Evolutionary conservation across 257 asterid genomes (phyloP).

Genomic region (Jacaranda mimosifolia): DNA sequence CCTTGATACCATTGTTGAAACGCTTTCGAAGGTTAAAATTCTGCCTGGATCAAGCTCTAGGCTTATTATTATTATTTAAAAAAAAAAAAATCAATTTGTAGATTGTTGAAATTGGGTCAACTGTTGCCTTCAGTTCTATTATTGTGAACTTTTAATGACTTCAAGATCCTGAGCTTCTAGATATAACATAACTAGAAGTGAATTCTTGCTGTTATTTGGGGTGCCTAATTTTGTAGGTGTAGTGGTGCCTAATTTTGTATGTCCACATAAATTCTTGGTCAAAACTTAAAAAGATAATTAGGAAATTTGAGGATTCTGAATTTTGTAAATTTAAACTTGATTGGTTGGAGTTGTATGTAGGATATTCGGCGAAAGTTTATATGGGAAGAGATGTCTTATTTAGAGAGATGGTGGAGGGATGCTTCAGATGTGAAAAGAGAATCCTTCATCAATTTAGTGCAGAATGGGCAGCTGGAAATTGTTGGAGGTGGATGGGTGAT

Average conservation of each 20-base stretch:
- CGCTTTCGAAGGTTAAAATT: constrained; percentile 71
- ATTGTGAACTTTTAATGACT: background rate
- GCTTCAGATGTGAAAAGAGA: constrained; percentile 74
- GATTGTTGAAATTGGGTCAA: constrained; percentile 8
- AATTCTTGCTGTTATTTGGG: background rate
- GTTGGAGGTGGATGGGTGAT: constrained; percentile 99
- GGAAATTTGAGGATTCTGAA: constrained; percentile 19
- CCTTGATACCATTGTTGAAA: constrained; percentile 83
- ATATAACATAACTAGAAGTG: background rate
- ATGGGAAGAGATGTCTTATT: constrained; percentile 99
- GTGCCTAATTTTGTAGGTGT: background rate
- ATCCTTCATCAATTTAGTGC: constrained; percentile 77
- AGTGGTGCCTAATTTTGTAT: constrained; percentile 7
- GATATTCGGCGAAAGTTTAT: constrained; percentile 90
- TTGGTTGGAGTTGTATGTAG: constrained; percentile 48
- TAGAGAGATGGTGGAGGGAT: constrained; percentile 99
- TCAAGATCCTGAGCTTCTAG: constrained; percentile 9
- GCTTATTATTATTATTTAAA: constrained; percentile 7
- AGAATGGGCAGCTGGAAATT: constrained; percentile 91
- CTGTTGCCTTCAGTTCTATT: constrained; percentile 24
- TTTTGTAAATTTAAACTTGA: constrained; percentile 24
- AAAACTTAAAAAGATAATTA: background rate
- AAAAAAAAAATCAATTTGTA: background rate
- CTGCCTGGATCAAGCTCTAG: constrained; percentile 20
- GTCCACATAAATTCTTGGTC: constrained; percentile 4